A percentile compares a stretch with the other conserved stretches of the same genome.
Evolutionary conservation across 768 basidiomycete species (phyloP).

Genomic region (Inosperma sp.): DNA sequence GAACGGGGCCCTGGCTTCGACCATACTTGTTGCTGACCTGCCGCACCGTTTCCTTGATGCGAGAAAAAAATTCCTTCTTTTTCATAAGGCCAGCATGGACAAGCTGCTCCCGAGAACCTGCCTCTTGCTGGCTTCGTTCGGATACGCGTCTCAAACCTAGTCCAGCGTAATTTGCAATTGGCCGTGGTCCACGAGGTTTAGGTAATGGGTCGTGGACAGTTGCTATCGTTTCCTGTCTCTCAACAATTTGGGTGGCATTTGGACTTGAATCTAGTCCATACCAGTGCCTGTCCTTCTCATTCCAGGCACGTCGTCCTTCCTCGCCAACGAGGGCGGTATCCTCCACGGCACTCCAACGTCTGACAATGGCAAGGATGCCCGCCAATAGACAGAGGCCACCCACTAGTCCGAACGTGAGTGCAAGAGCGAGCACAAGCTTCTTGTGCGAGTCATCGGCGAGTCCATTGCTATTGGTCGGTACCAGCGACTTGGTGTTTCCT

Average conservation of each 20-base stretch:
- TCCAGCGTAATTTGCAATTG: constrained; percentile 25
- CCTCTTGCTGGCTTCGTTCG: constrained; percentile 38
- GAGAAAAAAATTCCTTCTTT: constrained; percentile 65
- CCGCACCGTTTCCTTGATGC: constrained; percentile 58
- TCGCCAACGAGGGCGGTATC: constrained; percentile 60
- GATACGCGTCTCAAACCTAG: constrained; percentile 49
- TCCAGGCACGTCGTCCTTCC: constrained; percentile 53
- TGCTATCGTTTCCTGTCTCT: constrained; percentile 8
- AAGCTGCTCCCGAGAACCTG: constrained; percentile 20
- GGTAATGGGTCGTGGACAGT: constrained; percentile 9
- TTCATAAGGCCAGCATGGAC: constrained; percentile 56
- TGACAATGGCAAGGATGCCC: constrained; percentile 49
- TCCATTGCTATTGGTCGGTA: constrained; percentile 30
- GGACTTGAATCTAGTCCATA: constrained; percentile 48
- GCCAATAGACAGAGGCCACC: constrained; percentile 56
- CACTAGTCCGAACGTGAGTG: constrained; percentile 56
- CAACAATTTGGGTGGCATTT: constrained; percentile 23
- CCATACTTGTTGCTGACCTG: constrained; percentile 62
- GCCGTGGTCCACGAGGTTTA: constrained; percentile 11
- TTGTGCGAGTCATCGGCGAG: constrained; percentile 42
- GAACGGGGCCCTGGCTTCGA: constrained; percentile 27
- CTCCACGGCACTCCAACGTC: constrained; percentile 52
- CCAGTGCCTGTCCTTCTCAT: constrained; percentile 64
- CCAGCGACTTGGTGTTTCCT: constrained; percentile 32
- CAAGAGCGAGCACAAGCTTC: constrained; percentile 53